Percentiles rank a stretch among this genome's conserved stretches.
Evolutionary conservation across 768 basidiomycete genomes (phyloP).

Genomic region (Kockovaella imperatae): DNA sequence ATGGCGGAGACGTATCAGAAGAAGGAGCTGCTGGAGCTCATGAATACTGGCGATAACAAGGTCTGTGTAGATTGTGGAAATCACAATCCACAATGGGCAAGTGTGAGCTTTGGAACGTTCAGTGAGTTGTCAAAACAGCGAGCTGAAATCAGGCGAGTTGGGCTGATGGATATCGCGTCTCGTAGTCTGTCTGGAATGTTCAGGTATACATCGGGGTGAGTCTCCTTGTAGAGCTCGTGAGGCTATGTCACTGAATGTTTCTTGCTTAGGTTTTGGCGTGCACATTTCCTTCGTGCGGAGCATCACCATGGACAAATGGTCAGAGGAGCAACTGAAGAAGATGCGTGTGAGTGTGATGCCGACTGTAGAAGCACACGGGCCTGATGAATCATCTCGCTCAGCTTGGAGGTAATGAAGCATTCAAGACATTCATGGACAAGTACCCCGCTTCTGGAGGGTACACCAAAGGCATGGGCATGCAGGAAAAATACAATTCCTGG

Average conservation of each 20-base stretch:
- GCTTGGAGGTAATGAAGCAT: constrained; percentile 82
- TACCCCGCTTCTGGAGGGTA: constrained; percentile 35
- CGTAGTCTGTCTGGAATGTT: constrained; percentile 72
- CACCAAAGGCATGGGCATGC: constrained; percentile 31
- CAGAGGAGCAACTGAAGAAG: constrained; percentile 61
- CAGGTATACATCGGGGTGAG: constrained; percentile 47
- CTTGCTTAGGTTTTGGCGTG: constrained; percentile 77
- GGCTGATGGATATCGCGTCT: too few relatives aligned
- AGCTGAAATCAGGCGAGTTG: too few relatives aligned
- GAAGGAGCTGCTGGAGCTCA: constrained; percentile 65
- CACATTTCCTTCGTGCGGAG: constrained; percentile 84
- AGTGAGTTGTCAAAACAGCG: too few relatives aligned
- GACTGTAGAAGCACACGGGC: neutral
- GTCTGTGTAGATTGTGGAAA: constrained; percentile 73
- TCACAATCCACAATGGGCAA: constrained; percentile 91
- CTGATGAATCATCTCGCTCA: constrained; percentile 39
- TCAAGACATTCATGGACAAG: constrained; percentile 61
- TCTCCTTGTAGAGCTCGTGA: constrained; percentile 33
- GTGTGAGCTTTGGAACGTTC: constrained; percentile 57
- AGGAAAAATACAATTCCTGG: constrained; percentile 71
- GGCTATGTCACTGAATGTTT: constrained; percentile 26
- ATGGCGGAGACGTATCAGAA: constrained; percentile 62
- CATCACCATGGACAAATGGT: constrained; percentile 95
- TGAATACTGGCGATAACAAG: constrained; percentile 69
- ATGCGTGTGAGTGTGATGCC: constrained; percentile 65